Percentiles rank a stretch among this genome's conserved stretches.
Conservation (phyloP, 2,329 filamentous ascomycete genomes). For the Apiospora saccharicola region DNA sequence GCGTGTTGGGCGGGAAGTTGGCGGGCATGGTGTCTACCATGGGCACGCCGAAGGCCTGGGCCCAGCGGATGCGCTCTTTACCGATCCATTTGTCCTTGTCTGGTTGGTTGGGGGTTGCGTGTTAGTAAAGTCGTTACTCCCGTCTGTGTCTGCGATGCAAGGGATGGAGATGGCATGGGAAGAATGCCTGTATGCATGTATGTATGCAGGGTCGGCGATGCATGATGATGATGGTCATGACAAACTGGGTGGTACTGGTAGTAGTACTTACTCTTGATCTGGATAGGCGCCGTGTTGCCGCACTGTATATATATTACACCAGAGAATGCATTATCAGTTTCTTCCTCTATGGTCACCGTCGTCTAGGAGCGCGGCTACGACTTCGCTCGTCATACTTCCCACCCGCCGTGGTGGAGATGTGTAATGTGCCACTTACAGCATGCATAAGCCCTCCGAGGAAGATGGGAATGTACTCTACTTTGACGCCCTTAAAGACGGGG, state of each 20-base stretch:
- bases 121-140: background rate
- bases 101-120: constrained; percentile 27
- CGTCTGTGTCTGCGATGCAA: background rate
- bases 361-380: no score
- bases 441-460: constrained; percentile 49
- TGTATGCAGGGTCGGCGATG: background rate
- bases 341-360: no score
- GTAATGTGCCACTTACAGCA: constrained; percentile 35
- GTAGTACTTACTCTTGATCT: constrained; percentile 44
- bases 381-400: background rate
- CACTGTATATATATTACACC: constrained; percentile 33
- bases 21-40: constrained; percentile 41
- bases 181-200: background rate
- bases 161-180: background rate
- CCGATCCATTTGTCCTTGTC: constrained; percentile 49
- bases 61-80: constrained; percentile 45
- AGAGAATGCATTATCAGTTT: background rate
- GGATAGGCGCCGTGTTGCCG: constrained; percentile 46
- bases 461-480: constrained; percentile 47
- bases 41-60: constrained; percentile 44
- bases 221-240: background rate
- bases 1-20: constrained; percentile 47
- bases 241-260: background rate
- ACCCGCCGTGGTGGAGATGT: background rate
- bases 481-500: constrained; percentile 39